Percentiles rank a stretch among this genome's conserved stretches.
Conservation (phyloP, 768 basidiomycete species). For the Mycena alexandri region DNA sequence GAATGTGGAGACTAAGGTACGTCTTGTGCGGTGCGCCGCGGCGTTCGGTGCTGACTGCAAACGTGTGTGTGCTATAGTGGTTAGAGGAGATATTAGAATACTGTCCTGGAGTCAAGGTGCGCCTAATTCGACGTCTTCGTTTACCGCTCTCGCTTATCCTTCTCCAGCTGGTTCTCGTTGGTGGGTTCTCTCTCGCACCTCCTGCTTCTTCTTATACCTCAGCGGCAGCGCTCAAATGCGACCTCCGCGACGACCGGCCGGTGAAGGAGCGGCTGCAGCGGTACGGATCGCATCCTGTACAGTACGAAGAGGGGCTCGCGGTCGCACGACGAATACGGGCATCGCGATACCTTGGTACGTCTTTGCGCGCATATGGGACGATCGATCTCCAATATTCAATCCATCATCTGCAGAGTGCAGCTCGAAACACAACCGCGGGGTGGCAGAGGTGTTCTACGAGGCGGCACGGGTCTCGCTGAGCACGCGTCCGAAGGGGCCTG, state of each 20-base stretch:
- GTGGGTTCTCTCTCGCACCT: constrained; percentile 60
- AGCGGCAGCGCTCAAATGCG: constrained; percentile 89
- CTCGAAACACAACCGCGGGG: constrained; percentile 96
- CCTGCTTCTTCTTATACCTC: constrained; percentile 29
- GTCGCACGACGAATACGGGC: constrained; percentile 93
- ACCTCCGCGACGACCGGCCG: constrained; percentile 87
- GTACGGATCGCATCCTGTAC: constrained; percentile 77
- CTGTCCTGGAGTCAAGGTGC: constrained; percentile 94
- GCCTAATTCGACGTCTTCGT: constrained; percentile 32
- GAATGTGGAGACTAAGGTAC: constrained; percentile 93
- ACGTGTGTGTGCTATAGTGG: constrained; percentile 71
- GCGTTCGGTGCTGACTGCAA: constrained; percentile 8
- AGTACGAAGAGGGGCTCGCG: constrained; percentile 93
- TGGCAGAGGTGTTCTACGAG: constrained; percentile 93
- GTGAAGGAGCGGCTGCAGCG: constrained; percentile 80
- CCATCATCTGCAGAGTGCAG: constrained; percentile 82
- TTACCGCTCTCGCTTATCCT: constrained; percentile 25
- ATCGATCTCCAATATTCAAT: neutral
- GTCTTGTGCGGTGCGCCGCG: neutral
- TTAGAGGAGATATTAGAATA: constrained; percentile 92
- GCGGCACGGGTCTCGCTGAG: constrained; percentile 87
- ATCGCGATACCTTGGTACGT: constrained; percentile 84
- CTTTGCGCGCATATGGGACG: neutral
- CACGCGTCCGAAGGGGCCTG: constrained; percentile 77
- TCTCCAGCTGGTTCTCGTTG: constrained; percentile 85